Base-by-base conservation (phyloP, 2,329 filamentous ascomycete species). In the Neonectria punicea region DNA sequence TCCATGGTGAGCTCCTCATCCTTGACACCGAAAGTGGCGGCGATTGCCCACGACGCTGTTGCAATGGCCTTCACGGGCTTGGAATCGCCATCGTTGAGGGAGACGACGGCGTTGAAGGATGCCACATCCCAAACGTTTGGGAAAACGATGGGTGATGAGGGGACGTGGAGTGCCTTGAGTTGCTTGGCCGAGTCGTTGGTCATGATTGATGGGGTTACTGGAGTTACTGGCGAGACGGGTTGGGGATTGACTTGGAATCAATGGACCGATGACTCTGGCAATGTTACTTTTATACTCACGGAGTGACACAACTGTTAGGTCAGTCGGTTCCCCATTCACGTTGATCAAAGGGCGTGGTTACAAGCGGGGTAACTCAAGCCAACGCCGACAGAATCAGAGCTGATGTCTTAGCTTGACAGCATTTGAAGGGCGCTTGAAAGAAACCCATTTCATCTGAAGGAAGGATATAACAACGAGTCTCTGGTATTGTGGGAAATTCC, bases 41-140 rank as follows among this genome's bases (percentile, higher is more conserved):
- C 86, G 28, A 88, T 78, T 20, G 85, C 84, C 74, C 80, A 87
- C 16, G 83, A 85, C 6, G 82, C 84, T 3, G 84, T 86, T 9
- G 84, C 85, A 2, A 87, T 69, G 30, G 81, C 82, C 46, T 78
- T 79, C 39, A 74, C 78, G 56, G 73, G 85, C 79, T 70, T 78
- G 65, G 44, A 53, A 1, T 50, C 67, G 5, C 65, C 46, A n/a
- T 70, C 67, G 18, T 84, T 82, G 36, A 86, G 78, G 0, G 81
- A 78, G 8, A 81, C 76, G 53, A 88, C 74, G 1, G 81, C 71
- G 14, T 75, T 74, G 41, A 87, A 84, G 4, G 86, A 84, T 20
- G 83, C 73, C 30, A 80, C 76, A 70, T 89, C 86, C 80, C 85
- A 88, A 67, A 87, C 78, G 69, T 89, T 89, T 11, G 85, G 79